Base-by-base conservation (phyloP, 805 yeast species). In the Monosporozyma unispora region DNA sequence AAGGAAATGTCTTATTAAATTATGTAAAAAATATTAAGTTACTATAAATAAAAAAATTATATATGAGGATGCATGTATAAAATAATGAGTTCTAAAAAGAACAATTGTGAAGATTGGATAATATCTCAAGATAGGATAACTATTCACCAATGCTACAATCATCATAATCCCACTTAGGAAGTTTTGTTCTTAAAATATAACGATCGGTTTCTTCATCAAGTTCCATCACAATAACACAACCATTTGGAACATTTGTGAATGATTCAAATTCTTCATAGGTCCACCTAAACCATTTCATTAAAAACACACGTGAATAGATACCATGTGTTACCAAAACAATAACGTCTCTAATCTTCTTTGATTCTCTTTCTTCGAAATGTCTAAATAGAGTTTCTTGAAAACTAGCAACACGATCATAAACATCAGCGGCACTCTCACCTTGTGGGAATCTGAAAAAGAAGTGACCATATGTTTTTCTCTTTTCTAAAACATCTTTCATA, bases 341-440 rank as follows among this genome's bases (percentile, higher is more conserved):
- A 18, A 89, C 84, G 51, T 79, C 78, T n/a, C 96, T 89, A 61
- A 87, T 86, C 57, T 78, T 74, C 37, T 57, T 55, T n/a, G 55
- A 50, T 81, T 44, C 71, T 53, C 52, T 77, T 75, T 71, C 64
- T 52, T 78, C 78, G 60, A 90, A 89, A 63, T 86, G 93, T 45
- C 97, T 73, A 62, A 83, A 87, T 38, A 90, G 66, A 0, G 95
- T 80, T 65, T 88, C 96, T 63, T 88, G 88, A 65, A 90, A 90
- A 14, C 93, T 85, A 2, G 96, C 86, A 53, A 90, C 84, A 45
- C 97, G 73, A 66, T 90, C 96, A 66, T 81, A 90, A 9, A 90
- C 96, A 66, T 90, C 97, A 0, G 97, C 97, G 0, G 96, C 97
- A 58, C 93, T 83, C 66, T 90, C 97, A 10, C 97, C 97, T 59